Evolutionary conservation across 768 basidiomycete species (phyloP), one percentile per base, ranked within the genome.

Genomic region (Kwoniella mangroviensis): DNA sequence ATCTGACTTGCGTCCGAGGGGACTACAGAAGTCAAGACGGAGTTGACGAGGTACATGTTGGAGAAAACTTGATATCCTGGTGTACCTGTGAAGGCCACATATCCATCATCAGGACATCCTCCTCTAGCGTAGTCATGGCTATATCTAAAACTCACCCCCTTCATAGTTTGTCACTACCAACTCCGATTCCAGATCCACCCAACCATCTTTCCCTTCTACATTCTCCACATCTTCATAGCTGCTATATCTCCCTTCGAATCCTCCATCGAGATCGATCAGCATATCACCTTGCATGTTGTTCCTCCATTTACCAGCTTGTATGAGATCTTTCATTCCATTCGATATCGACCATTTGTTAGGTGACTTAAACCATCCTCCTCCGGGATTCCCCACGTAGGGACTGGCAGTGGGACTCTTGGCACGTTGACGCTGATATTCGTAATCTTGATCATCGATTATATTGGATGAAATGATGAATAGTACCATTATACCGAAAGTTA

Each of bases 51-150:
- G 49, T 75, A 75, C 13, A 77, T 51, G 58, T 77, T 77, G 2
- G 73, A 73, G 67, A 73, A 75, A 12, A 73, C 72, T 41, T 68
- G 65, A 56, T 77, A 77, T 52, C 76, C 76, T 19, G 71, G 66
- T 45, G 68, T 42, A 22, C 76, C 76, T 77, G 57, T 7, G 2
- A 34, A 34, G 34, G 34, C 9, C 34, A 34, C 4, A 34, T 34
- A 34, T 34, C 34, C 34, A 34, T 34, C 34, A 34, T 34, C 34
- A 34, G 9, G 3, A 6, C 34, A 34, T 34, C 34, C 34, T 34
- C 34, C 34, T 6, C 34, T 34, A 34, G 34, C 34, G 34, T 34
- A 34, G 34, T 34, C 34, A 34, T 34, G 34, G 34, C 34, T 1
- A 34, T 34, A 34, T 34, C 6, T 34, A 34, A 6, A 24, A 68